Base-by-base conservation (phyloP, 768 basidiomycete species). In the Fistulinella prunicolor region DNA sequence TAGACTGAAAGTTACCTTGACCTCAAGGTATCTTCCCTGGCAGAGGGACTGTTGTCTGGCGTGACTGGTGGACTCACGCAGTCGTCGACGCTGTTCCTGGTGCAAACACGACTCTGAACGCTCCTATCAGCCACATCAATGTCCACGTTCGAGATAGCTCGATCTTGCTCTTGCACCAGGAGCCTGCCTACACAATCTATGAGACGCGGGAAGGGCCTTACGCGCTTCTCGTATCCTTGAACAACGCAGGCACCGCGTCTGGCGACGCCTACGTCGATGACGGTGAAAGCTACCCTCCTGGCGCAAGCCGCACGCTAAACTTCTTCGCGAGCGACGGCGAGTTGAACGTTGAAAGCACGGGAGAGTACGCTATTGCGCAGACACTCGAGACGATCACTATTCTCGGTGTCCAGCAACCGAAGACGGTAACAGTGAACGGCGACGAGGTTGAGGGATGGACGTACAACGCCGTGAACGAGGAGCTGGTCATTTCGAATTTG, bases 121-220 rank as follows among this genome's bases (percentile, higher is more conserved):
- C n/a, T n/a, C n/a, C n/a, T n/a, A n/a, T 90, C 3, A 75, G 82
- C 16, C 82, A 87, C 58, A 89, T 90, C 65, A 83, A 84, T 49
- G 82, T 89, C 21, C 86, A 89, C 60, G n/a, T 90, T 48, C 79
- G 87, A n/a, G 80, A 82, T 47, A 80, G 82, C 21, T 74, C 83
- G 16, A 80, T 80, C 24, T 62, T 90, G 12, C 75, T 89, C 17
- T 62, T 87, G 34, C 81, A 89, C 59, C 67, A 76, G 9, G 51
- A 72, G 43, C 84, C 87, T 9, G 81, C 66, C 1, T 87, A 88
- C 63, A 90, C 86, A 1, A 75, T 80, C 53, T 73, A 77, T 44
- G 85, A 85, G 61, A 89, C 86, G 1, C 74, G 77, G 4, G 65
- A 76, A 36, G 78, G 78, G 0, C 80, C 83, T 0, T 89, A 79